Conservation (phyloP, 352 stramenopile genomes). For the Phytophthora ohioensis region DNA sequence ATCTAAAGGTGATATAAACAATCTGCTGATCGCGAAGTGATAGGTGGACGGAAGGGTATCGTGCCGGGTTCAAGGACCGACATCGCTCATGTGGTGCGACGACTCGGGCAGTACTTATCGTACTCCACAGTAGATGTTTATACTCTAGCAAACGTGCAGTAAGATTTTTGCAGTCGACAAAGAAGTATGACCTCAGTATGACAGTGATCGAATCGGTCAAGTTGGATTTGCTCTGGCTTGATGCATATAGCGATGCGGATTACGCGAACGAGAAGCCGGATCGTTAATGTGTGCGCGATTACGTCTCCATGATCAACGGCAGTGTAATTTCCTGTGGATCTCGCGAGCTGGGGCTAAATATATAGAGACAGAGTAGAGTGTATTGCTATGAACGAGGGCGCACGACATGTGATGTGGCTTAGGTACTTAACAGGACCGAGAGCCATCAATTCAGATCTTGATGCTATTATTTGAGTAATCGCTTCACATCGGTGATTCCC, state of each 20-base stretch:
- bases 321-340: neutral
- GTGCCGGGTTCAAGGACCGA: neutral
- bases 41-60: neutral
- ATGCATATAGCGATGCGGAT: neutral
- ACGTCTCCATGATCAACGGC: neutral
- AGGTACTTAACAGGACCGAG: no score
- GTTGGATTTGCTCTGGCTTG: neutral
- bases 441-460: no score
- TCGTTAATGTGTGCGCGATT: neutral
- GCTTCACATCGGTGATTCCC: no score
- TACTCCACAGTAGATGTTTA: neutral
- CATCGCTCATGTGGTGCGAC: neutral
- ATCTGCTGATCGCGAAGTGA: no score
- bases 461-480: no score
- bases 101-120: neutral
- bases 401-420: constrained; percentile 1
- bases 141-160: neutral
- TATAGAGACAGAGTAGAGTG: constrained; percentile 7
- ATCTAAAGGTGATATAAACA: no score
- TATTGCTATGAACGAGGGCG: constrained; percentile 15
- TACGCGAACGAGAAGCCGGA: neutral
- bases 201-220: neutral
- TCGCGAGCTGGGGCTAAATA: neutral
- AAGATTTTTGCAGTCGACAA: neutral
- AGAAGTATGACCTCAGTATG: neutral